These are phyloP conservation scores for Murraya paniculata DNA, from an alignment of 345 rosid genomes.

Conservation along the genomic window DNA sequence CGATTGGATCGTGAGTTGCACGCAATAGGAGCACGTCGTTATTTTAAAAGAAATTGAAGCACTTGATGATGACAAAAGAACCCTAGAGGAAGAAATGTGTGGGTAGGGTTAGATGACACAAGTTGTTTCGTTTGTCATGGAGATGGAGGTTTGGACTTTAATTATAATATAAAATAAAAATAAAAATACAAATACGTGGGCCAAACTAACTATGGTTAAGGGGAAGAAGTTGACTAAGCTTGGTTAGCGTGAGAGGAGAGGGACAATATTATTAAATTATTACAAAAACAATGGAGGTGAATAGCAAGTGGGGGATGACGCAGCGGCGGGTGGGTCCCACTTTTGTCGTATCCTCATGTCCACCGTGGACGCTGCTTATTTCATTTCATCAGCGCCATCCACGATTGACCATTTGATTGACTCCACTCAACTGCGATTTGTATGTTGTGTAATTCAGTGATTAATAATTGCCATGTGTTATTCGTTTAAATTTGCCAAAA, in stretches of 20 bases:
- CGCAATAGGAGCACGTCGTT: not conserved
- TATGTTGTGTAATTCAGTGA: no score
- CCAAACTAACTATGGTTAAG: slow-evolving; percentile 42
- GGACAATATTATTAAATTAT: slow-evolving; percentile 7
- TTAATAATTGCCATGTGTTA: not conserved
- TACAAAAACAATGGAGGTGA: not conserved
- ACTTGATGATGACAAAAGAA: slow-evolving; percentile 23
- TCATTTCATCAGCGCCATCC: not conserved
- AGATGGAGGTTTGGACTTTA: slow-evolving; percentile 13
- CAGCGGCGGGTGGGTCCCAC: slow-evolving; percentile 54
- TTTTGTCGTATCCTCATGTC: slow-evolving; percentile 20
- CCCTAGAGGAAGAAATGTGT: slow-evolving; percentile 25
- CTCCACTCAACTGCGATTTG: not conserved
- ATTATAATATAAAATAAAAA: not conserved
- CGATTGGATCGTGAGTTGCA: slow-evolving; percentile 6
- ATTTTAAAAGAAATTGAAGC: slow-evolving; percentile 8
- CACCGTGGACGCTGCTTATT: slow-evolving; percentile 18
- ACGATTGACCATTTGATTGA: not conserved
- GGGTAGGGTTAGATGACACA: slow-evolving; percentile 38
- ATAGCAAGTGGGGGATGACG: slow-evolving; percentile 29
- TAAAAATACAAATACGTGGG: not conserved
- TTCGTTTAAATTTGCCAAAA: no score
- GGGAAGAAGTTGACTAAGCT: slow-evolving; percentile 35
- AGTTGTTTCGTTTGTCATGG: slow-evolving; percentile 19
- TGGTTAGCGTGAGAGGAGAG: slow-evolving; percentile 17